These are phyloP conservation scores for Leptographium lundbergii DNA, from an alignment of 2,329 filamentous ascomycete genomes.

Conservation along the genomic window DNA sequence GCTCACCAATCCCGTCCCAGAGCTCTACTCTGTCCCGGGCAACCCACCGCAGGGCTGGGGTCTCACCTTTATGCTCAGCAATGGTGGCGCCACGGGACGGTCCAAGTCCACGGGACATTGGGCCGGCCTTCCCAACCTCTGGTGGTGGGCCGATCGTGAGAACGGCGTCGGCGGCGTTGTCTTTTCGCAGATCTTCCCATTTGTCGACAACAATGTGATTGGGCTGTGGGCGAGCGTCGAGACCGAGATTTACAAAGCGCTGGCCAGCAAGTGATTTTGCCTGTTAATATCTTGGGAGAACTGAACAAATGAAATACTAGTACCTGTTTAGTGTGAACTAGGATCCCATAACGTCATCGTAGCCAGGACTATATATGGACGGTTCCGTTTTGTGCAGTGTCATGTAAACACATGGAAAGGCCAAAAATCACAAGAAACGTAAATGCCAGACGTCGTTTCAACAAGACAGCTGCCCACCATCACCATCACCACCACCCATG, in stretches of 20 bases:
- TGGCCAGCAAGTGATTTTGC: constrained; percentile 34
- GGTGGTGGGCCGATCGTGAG: constrained; percentile 47
- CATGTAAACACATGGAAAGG: too few relatives aligned
- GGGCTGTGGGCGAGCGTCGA: constrained; percentile 24
- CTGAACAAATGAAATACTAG: too few relatives aligned
- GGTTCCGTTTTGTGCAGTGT: too few relatives aligned
- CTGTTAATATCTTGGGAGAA: too few relatives aligned
- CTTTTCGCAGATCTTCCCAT: constrained; percentile 32
- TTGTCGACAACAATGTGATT: constrained; percentile 24
- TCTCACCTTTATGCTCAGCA: constrained; percentile 38
- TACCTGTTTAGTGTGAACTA: too few relatives aligned
- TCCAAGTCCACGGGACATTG: constrained; percentile 35
- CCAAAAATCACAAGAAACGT: too few relatives aligned
- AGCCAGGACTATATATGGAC: too few relatives aligned
- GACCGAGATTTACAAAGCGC: constrained; percentile 18
- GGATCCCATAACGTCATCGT: too few relatives aligned
- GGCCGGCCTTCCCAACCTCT: constrained; percentile 43
- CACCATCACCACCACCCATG: too few relatives aligned
- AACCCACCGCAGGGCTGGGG: constrained; percentile 48
- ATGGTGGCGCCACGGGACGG: constrained; percentile 32
- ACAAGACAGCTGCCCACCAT: too few relatives aligned
- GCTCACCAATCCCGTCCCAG: constrained; percentile 30
- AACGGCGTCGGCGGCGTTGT: constrained; percentile 38
- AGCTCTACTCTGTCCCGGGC: constrained; percentile 30
- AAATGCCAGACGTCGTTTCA: too few relatives aligned